Evolutionary conservation across 306 rosid genomes (phyloP), one percentile per base, ranked within the genome.

Genomic region (Rosa lucieae): DNA sequence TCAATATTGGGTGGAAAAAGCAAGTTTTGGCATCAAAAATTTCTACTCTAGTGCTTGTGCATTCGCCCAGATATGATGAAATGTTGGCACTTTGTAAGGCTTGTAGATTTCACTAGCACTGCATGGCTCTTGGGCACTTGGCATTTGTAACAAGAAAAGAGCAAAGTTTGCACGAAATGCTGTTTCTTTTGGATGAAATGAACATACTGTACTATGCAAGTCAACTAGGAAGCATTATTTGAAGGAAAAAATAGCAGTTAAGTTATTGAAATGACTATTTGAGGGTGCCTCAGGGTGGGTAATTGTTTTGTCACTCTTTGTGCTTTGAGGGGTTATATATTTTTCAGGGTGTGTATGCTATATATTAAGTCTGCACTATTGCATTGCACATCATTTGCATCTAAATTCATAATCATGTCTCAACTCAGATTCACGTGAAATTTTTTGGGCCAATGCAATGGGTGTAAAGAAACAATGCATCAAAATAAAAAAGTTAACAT

Each of bases 391-490:
- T 53, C 40, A 23, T 75, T 15, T 58, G 40, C 17, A 17, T 59
- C 53, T 14, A 55, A 70, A 10, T 70, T 53, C 4, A 39, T 55
- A 20, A 5, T 53, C 29, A 53, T 39, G 6, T 73, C 47, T 73
- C 11, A 37, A 12, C 14, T 73, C 42, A 21, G 42, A 8, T 55
- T 21, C 40, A 6, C 5, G 6, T 39, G 37, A 40, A 40, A 6
- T n/a, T 3, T 37, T 3, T 13, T 23, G 55, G 13, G 39, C 21
- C 14, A 12, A n/a, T 53, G 44, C 65, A 52, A 18, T 52, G 29
- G 67, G n/a, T 73, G 35, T 73, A 53, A 11, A n/a, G 67, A 32
- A 37, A 73, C 52, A 37, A 11, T 74, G 21, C 26, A 75, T 44
- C 47, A 44, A 26, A 15, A 8, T 75, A 26, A 42, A 17, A 21